Evolutionary conservation across 352 stramenopile genomes (phyloP).

Genomic region (Blastocystis hominis): DNA sequence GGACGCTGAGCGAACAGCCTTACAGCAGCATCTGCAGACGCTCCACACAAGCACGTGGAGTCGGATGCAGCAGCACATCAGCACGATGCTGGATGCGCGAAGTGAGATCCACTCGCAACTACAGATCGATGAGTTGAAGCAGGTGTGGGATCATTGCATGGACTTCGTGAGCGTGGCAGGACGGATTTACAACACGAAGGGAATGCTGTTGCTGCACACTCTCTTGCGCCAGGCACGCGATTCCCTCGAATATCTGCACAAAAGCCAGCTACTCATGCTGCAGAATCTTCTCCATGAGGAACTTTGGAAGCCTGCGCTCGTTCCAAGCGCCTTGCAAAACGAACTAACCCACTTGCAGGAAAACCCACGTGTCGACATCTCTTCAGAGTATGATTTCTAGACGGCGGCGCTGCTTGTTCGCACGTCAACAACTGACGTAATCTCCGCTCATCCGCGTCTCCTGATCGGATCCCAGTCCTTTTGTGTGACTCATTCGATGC

Average conservation of each 20-base stretch:
- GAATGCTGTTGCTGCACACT: background rate
- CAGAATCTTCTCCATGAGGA: slow-evolving; percentile 28
- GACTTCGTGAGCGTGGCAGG: slow-evolving; percentile 22
- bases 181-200: background rate
- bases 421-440: background rate
- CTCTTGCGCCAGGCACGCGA: slow-evolving; percentile 15
- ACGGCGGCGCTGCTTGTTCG: background rate
- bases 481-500: slow-evolving; percentile 14
- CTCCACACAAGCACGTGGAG: slow-evolving; percentile 22
- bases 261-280: background rate
- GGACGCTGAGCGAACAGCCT: background rate
- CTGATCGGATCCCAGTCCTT: background rate
- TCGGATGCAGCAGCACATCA: background rate
- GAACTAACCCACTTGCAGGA: background rate
- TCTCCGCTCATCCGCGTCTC: background rate
- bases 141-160: slow-evolving; percentile 48
- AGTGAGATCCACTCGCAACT: background rate
- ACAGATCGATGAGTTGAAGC: background rate
- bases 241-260: slow-evolving; percentile 6
- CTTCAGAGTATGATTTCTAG: background rate
- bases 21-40: background rate
- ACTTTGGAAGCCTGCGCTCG: slow-evolving; percentile 17
- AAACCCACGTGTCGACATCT: background rate
- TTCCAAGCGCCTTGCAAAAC: slow-evolving; percentile 4
- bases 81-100: slow-evolving; percentile 5